These are phyloP conservation scores for Ogataea trehaloabstinens DNA, from an alignment of 805 yeast species.

Conservation along the genomic window DNA sequence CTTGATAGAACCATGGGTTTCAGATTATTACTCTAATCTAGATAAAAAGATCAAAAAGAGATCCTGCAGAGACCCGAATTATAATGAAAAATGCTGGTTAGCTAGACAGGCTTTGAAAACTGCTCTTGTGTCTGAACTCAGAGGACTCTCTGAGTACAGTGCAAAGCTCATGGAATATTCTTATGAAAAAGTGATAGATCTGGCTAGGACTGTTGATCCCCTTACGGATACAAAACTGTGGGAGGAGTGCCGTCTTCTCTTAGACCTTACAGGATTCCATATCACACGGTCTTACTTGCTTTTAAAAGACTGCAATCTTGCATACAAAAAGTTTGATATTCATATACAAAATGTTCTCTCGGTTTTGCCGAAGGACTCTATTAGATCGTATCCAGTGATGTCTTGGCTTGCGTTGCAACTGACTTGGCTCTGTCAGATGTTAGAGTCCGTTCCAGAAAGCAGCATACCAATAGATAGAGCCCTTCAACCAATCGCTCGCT, in stretches of 20 bases:
- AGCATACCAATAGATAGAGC: slow-evolving; percentile 37
- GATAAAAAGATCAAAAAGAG: slow-evolving; percentile 42
- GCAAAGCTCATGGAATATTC: slow-evolving; percentile 51
- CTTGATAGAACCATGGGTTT: slow-evolving; percentile 37
- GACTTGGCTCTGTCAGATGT: slow-evolving; percentile 61
- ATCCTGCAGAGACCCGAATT: slow-evolving; percentile 27
- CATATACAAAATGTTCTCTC: slow-evolving; percentile 56
- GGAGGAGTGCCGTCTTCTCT: slow-evolving; percentile 44
- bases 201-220: slow-evolving; percentile 30
- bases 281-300: slow-evolving; percentile 61
- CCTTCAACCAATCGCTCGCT: slow-evolving; percentile 30
- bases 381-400: slow-evolving; percentile 28
- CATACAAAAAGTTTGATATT: slow-evolving; percentile 60
- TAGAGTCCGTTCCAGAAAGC: slow-evolving; percentile 44
- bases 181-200: slow-evolving; percentile 47
- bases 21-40: slow-evolving; percentile 42
- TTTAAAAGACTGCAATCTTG: slow-evolving; percentile 53
- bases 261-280: slow-evolving; percentile 63
- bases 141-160: slow-evolving; percentile 44
- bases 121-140: slow-evolving; percentile 49
- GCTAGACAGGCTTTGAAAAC: slow-evolving; percentile 51
- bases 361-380: slow-evolving; percentile 31
- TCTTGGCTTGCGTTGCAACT: slow-evolving; percentile 66
- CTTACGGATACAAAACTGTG: slow-evolving; percentile 31
- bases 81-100: slow-evolving; percentile 37